A percentile compares a stretch with the other conserved stretches of the same genome.
Conservation (phyloP, 768 basidiomycete genomes). For the Neoboletus magnificus region DNA sequence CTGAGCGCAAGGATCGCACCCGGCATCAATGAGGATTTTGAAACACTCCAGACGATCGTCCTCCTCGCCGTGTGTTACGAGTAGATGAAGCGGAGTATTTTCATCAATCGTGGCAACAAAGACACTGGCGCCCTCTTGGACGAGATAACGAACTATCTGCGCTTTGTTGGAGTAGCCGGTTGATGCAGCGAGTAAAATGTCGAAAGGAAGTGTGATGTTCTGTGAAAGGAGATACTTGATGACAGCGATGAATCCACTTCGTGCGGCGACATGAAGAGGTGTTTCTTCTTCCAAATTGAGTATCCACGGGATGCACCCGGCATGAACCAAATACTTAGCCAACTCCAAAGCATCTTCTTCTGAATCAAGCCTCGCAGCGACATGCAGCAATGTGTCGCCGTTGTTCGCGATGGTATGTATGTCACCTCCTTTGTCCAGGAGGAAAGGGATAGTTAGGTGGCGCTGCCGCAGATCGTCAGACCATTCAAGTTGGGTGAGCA, state of each 20-base stretch:
- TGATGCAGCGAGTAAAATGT: background rate
- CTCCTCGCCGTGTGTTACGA: background rate
- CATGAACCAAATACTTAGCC: background rate
- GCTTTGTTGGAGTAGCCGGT: background rate
- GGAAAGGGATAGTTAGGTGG: background rate
- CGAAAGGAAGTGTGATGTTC: background rate
- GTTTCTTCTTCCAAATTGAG: background rate
- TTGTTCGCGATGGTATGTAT: background rate
- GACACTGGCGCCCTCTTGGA: background rate
- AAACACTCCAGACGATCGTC: background rate
- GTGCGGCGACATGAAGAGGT: background rate
- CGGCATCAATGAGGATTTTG: background rate
- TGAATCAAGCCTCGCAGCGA: background rate
- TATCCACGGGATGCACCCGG: background rate
- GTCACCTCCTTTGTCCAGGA: background rate
- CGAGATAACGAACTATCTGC: background rate
- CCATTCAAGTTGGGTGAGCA: background rate
- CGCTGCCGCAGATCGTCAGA: too few relatives aligned
- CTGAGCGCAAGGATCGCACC: background rate
- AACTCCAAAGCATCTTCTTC: background rate
- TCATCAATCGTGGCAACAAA: background rate
- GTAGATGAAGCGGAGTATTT: background rate
- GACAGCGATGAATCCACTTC: background rate
- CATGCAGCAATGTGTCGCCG: background rate
- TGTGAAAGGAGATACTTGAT: background rate